phyloP scores from a whole-genome alignment of 225 moss, liverwort and hornwort species.

The Physcomitrellopsis africana region DNA sequence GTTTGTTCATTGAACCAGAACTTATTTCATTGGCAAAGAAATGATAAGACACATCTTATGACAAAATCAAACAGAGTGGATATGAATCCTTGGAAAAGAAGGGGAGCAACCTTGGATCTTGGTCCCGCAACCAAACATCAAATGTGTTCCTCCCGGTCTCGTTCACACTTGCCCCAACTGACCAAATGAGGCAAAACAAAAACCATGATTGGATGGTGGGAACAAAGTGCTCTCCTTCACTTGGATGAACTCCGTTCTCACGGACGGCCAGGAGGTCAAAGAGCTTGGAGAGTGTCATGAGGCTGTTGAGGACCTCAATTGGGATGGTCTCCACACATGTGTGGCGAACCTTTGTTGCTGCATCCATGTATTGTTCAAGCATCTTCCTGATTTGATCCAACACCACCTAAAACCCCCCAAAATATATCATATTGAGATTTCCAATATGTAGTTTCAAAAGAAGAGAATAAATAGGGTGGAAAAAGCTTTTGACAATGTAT shows the following conservation, averaged over 20 bases:
- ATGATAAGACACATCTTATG: too few relatives aligned
- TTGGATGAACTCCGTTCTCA: constrained; percentile 73
- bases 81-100: too few relatives aligned
- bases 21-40: too few relatives aligned
- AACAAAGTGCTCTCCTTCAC: constrained; percentile 75
- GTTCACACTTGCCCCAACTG: constrained; percentile 80
- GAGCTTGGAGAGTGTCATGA: constrained; percentile 67
- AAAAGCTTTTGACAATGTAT: too few relatives aligned
- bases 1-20: too few relatives aligned
- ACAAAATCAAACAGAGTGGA: too few relatives aligned
- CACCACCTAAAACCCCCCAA: constrained; percentile 37
- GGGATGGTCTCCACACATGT: constrained; percentile 72
- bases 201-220: constrained; percentile 79
- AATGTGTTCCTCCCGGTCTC: constrained; percentile 67
- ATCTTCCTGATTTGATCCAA: constrained; percentile 62
- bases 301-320: constrained; percentile 74
- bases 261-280: constrained; percentile 65
- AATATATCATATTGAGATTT: neutral
- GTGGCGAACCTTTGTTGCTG: constrained; percentile 56
- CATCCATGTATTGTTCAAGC: constrained; percentile 65
- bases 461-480: too few relatives aligned
- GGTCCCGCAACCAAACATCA: constrained; percentile 74
- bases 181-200: constrained; percentile 79
- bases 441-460: too few relatives aligned
- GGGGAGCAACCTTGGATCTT: constrained; percentile 61